A percentile compares a stretch with the other conserved stretches of the same genome.
These are phyloP conservation scores for Saprolegnia diclina DNA, from an alignment of 352 stramenopile species.

Conservation along the genomic window DNA sequence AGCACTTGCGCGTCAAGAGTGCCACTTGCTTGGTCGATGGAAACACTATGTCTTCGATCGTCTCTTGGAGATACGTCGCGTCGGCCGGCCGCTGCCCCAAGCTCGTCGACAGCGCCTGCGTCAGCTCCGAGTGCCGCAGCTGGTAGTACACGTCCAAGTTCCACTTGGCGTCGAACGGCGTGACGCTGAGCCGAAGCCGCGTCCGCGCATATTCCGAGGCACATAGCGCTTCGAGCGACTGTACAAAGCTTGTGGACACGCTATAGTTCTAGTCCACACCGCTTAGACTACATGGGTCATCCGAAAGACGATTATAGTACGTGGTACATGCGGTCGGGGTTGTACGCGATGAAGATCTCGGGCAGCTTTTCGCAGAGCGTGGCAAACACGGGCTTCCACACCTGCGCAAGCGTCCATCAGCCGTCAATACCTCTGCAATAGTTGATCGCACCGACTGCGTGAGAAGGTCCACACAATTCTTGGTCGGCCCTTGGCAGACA, in stretches of 20 bases:
- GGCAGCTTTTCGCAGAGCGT: constrained; percentile 57
- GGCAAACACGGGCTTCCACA: constrained; percentile 74
- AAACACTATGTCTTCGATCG: constrained; percentile 5
- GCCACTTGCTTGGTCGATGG: constrained; percentile 6
- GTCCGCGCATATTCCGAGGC: constrained; percentile 47
- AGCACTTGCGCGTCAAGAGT: constrained; percentile 12
- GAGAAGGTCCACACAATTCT: constrained; percentile 59
- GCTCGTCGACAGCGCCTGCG: constrained; percentile 38
- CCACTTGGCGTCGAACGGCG: constrained; percentile 84
- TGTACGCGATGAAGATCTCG: constrained; percentile 75
- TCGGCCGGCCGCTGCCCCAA: constrained; percentile 31
- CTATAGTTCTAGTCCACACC: constrained; percentile 47
- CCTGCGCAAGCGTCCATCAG: constrained; percentile 8
- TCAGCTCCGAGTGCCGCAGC: constrained; percentile 51
- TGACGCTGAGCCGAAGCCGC: constrained; percentile 58
- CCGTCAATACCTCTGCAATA: constrained; percentile 1
- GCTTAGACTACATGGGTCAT: neutral
- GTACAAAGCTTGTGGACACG: constrained; percentile 67
- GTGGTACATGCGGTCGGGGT: constrained; percentile 68
- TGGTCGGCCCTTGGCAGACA: constrained; percentile 67
- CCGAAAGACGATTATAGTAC: neutral
- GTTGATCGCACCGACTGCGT: constrained; percentile 51
- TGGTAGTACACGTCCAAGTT: constrained; percentile 87
- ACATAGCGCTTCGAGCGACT: constrained; percentile 53
- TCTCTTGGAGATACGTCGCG: neutral